These are phyloP conservation scores for Botrytis cinerea DNA, from an alignment of 2,329 filamentous ascomycete genomes.

Conservation along the genomic window DNA sequence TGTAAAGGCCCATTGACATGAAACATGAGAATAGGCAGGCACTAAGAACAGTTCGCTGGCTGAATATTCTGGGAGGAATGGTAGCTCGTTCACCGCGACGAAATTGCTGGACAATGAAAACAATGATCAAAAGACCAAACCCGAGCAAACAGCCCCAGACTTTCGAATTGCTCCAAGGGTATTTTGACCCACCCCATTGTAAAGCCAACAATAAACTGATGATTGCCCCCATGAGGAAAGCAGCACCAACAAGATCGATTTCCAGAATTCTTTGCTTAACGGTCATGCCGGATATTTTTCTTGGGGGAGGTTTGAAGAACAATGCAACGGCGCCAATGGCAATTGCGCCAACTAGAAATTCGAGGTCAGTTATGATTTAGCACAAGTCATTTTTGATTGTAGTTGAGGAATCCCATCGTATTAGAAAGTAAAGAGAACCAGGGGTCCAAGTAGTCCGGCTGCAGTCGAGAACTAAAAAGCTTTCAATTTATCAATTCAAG, in stretches of 20 bases:
- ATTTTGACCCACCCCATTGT: constrained; percentile 50
- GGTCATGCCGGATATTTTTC: constrained; percentile 38
- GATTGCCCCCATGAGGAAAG: constrained; percentile 50
- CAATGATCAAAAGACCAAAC: constrained; percentile 40
- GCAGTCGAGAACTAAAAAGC: not conserved
- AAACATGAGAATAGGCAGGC: constrained; percentile 42
- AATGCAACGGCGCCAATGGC: constrained; percentile 45
- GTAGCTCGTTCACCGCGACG: constrained; percentile 52
- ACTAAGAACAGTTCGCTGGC: constrained; percentile 43
- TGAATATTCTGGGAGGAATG: constrained; percentile 50
- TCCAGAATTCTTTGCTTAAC: constrained; percentile 46
- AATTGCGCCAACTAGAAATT: constrained; percentile 47
- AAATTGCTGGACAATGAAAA: constrained; percentile 47
- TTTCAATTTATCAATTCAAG: not conserved
- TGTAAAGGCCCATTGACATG: constrained; percentile 43
- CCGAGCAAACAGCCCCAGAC: constrained; percentile 50
- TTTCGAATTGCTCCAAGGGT: constrained; percentile 48
- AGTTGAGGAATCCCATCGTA: not conserved
- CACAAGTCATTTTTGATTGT: constrained; percentile 28
- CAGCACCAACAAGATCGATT: constrained; percentile 51
- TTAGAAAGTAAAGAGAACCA: not conserved
- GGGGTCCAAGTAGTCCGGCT: not conserved
- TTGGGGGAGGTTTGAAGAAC: constrained; percentile 49
- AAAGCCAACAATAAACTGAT: constrained; percentile 50
- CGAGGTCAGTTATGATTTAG: constrained; percentile 8